A percentile compares a stretch with the other conserved stretches of the same genome.
Evolutionary conservation across 331 rosid genomes (phyloP).

Genomic region (Rhamnella rubrinervis): DNA sequence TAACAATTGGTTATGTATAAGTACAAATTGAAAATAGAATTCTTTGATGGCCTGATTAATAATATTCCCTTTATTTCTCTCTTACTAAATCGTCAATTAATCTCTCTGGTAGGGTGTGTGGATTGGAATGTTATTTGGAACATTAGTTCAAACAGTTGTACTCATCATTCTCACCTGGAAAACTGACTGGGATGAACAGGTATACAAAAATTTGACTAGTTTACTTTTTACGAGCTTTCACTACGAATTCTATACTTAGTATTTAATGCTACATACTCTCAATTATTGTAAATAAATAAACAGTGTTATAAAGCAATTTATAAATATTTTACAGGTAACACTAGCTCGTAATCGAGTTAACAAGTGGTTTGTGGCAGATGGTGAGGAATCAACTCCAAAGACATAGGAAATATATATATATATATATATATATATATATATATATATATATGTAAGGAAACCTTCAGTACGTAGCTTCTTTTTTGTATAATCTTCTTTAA

Average conservation of each 20-base stretch:
- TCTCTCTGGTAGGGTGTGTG: conserved; percentile 47
- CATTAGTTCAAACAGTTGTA: conserved; percentile 46
- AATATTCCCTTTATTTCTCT: background rate
- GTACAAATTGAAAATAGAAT: too few species aligned
- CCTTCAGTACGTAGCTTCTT: too few species aligned
- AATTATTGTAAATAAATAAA: background rate
- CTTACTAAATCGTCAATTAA: background rate
- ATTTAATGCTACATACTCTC: background rate
- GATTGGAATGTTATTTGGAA: conserved; percentile 63
- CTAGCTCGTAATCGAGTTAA: conserved; percentile 17
- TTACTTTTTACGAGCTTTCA: background rate
- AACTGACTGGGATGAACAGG: conserved; percentile 68
- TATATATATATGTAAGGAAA: too few species aligned
- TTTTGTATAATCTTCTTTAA: too few species aligned
- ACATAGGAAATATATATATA: background rate
- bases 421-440: too few species aligned
- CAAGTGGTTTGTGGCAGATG: conserved; percentile 1
- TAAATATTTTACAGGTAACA: conserved; percentile 20
- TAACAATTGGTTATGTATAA: too few species aligned
- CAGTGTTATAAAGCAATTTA: background rate
- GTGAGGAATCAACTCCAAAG: background rate
- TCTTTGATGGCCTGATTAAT: too few species aligned
- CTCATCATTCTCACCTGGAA: conserved; percentile 38
- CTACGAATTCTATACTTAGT: too few species aligned
- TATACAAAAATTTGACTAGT: background rate